Evolutionary conservation across 2,329 filamentous ascomycete species (phyloP), one percentile per base, ranked within the genome.

Genomic region (Trichoderma asperellum): DNA sequence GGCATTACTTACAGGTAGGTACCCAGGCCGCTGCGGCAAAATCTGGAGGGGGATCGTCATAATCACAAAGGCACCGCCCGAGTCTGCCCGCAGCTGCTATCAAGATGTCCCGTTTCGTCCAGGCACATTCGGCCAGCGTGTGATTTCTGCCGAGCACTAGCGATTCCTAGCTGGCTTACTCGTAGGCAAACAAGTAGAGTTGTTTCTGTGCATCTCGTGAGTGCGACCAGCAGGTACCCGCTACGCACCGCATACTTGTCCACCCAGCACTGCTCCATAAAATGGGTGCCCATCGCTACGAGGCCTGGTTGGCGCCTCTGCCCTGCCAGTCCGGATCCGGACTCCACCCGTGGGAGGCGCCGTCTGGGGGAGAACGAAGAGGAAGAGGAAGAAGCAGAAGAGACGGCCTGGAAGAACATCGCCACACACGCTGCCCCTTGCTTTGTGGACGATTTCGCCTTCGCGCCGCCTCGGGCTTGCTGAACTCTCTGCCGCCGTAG

Each of bases 271-370:
- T 6, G 34, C 55, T 57, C 32, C 55, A 35, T 57, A 57, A 37
- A 66, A 58, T 58, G 40, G 35, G 63, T 27, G 61, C 34, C 60
- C 61, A 59, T 66, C 66, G 32, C 34, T 40, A 56, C 47, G 53
- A 57, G 40, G 47, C 27, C 35, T 58, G 71, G 70, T 65, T 69
- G 68, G 60, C 34, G 40, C 53, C 37, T 52, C 16, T 56, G 66
- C 70, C 61, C 69, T 72, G 68, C 70, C 71, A 72, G 68, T 68
- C 73, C 77, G 77, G 76, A 79, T 79, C 76, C 76, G 76, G 77
- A 77, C 75, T 75, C 77, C 77, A 77, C 76, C 16, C 73, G 73
- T 32, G 65, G 75, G 74, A 75, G 49, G 47, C 59, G 56, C 60
- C 60, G 53, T 74, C 75, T 75, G 74, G 75, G 75, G 74, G 73